phyloP scores from a whole-genome alignment of 108 stramenopile species.

The Skeletonema marinoi region DNA sequence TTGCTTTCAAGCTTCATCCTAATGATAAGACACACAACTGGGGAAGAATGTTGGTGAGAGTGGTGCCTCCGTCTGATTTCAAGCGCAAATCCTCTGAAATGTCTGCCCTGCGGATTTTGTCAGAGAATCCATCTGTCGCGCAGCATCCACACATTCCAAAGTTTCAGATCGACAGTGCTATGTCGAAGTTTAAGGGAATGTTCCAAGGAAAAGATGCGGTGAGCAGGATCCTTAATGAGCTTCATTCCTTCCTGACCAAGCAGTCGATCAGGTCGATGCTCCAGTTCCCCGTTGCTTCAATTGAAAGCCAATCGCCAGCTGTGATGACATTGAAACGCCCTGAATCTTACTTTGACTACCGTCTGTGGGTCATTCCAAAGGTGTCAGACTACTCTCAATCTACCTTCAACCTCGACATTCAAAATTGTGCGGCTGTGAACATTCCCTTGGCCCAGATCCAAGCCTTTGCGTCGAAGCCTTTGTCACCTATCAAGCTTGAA shows the following conservation, averaged over 20 bases:
- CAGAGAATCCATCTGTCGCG: slow-evolving; percentile 90
- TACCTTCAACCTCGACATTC: slow-evolving; percentile 74
- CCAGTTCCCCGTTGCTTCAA: slow-evolving; percentile 45
- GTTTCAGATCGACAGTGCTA: slow-evolving; percentile 94
- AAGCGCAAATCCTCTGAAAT: slow-evolving; percentile 89
- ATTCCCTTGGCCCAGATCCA: slow-evolving; percentile 89
- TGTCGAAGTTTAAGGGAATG: slow-evolving; percentile 94
- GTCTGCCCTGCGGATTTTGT: slow-evolving; percentile 90
- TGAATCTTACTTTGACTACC: slow-evolving; percentile 75
- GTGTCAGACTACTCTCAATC: slow-evolving; percentile 85
- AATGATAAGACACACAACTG: slow-evolving; percentile 93
- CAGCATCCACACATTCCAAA: slow-evolving; percentile 91
- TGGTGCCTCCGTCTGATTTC: slow-evolving; percentile 90
- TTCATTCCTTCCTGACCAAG: slow-evolving; percentile 76
- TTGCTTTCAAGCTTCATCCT: slow-evolving; percentile 91
- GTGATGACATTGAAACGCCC: slow-evolving; percentile 79
- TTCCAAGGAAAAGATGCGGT: slow-evolving; percentile 94
- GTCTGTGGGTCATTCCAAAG: slow-evolving; percentile 85
- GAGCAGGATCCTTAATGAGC: slow-evolving; percentile 73
- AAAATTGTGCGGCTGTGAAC: slow-evolving; percentile 89
- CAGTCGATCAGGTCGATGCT: slow-evolving; percentile 72
- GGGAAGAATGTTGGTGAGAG: slow-evolving; percentile 88
- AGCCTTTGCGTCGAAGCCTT: slow-evolving; percentile 84
- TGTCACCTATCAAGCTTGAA: slow-evolving; percentile 88
- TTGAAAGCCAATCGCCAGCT: slow-evolving; percentile 50